Evolutionary conservation across 2,329 filamentous ascomycete genomes (phyloP).

Genomic region (Ophiosphaerella narmari): DNA sequence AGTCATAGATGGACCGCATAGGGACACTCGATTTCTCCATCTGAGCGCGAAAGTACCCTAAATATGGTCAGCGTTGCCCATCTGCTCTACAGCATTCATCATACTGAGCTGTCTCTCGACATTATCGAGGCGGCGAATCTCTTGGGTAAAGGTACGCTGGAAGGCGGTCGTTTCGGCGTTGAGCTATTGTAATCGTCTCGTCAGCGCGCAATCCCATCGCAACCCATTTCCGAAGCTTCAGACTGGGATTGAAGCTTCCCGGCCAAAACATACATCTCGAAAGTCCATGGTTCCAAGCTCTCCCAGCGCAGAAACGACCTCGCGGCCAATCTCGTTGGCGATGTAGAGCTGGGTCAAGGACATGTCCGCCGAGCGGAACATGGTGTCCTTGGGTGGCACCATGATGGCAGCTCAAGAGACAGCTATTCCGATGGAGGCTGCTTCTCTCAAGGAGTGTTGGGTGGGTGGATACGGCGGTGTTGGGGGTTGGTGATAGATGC

Average conservation of each 20-base stretch:
- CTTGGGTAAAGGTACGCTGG: conserved; percentile 95
- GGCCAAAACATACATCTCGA: conserved; percentile 75
- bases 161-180: conserved; percentile 93
- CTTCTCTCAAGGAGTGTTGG: conserved; percentile 32
- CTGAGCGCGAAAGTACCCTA: conserved; percentile 91
- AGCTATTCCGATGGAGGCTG: conserved; percentile 22
- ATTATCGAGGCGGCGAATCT: conserved; percentile 96
- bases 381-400: conserved; percentile 76
- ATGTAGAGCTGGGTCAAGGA: conserved; percentile 99
- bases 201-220: conserved; percentile 32
- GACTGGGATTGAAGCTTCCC: neutral
- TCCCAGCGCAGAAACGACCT: conserved; percentile 94
- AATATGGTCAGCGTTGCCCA: conserved; percentile 20
- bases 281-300: conserved; percentile 97
- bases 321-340: conserved; percentile 96
- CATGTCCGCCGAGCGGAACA: conserved; percentile 99
- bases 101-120: conserved; percentile 94
- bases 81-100: conserved; percentile 44
- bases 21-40: conserved; percentile 91
- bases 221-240: conserved; percentile 22
- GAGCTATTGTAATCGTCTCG: conserved; percentile 61
- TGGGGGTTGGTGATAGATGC: conserved; percentile 39
- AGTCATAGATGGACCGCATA: conserved; percentile 88
- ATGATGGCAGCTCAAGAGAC: conserved; percentile 52
- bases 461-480: conserved; percentile 22